A percentile compares a stretch with the other conserved stretches of the same genome.
Conservation (phyloP, 352 stramenopile species). For the Pythium brassicae region DNA sequence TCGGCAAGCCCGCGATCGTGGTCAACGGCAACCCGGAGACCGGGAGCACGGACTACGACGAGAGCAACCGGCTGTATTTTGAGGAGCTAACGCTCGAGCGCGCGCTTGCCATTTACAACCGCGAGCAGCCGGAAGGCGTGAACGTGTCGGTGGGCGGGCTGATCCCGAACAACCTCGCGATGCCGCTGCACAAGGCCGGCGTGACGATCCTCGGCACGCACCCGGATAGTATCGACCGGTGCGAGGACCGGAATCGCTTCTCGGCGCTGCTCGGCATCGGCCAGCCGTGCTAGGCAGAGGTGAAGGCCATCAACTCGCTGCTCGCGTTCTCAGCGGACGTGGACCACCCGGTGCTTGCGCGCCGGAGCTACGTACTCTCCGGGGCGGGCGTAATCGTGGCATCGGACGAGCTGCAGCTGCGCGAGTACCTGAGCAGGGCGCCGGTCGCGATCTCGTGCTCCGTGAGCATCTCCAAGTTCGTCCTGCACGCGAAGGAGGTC, state of each 20-base stretch:
- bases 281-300: slow-evolving; percentile 77
- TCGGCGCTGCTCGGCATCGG: slow-evolving; percentile 92
- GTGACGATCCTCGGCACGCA: slow-evolving; percentile 82
- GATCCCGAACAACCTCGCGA: slow-evolving; percentile 96
- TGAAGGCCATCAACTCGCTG: slow-evolving; percentile 88
- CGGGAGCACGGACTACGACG: slow-evolving; percentile 97
- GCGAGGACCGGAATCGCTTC: slow-evolving; percentile 94
- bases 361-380: slow-evolving; percentile 97
- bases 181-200: slow-evolving; percentile 86
- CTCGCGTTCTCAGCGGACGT: slow-evolving; percentile 92
- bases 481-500: slow-evolving; percentile 92
- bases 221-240: slow-evolving; percentile 93
- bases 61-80: slow-evolving; percentile 98
- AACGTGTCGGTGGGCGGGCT: slow-evolving; percentile 94
- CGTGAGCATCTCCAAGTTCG: slow-evolving; percentile 94
- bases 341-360: slow-evolving; percentile 95
- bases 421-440: too few relatives aligned
- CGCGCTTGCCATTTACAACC: slow-evolving; percentile 94
- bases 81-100: slow-evolving; percentile 94
- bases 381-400: slow-evolving; percentile 98
- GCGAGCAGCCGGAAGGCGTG: slow-evolving; percentile 82
- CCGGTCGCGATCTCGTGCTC: slow-evolving; percentile 86
- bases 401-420: too few relatives aligned
- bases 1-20: slow-evolving; percentile 81
- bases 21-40: slow-evolving; percentile 98